Conservation (phyloP, 208 protist species). For the Trichomonas tenax region DNA sequence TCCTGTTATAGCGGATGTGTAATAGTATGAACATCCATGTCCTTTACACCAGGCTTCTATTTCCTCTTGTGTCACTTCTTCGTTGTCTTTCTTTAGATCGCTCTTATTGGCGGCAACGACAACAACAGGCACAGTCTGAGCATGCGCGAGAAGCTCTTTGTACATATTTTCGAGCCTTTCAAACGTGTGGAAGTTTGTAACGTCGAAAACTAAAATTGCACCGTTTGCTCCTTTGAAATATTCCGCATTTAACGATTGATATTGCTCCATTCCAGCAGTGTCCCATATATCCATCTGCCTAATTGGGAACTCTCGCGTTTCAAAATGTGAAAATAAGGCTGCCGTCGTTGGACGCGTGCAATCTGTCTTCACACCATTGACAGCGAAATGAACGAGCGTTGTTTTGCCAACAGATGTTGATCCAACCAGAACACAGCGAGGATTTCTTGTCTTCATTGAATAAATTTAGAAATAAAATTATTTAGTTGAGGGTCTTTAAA, state of each 20-base stretch:
- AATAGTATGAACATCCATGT: not conserved
- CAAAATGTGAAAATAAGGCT: not conserved
- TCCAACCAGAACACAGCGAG: not conserved
- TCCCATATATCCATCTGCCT: not conserved
- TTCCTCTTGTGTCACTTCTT: not conserved
- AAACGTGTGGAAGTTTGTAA: not conserved
- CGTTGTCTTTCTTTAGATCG: not conserved
- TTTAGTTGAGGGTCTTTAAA: not conserved
- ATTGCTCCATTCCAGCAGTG: not conserved
- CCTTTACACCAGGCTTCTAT: not conserved
- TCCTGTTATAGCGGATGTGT: not conserved
- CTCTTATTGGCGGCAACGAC: not conserved
- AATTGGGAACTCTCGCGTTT: not conserved
- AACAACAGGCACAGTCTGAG: not conserved
- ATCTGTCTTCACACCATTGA: not conserved
- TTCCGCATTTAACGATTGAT: not conserved
- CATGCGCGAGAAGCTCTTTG: not conserved
- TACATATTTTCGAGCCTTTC: not conserved
- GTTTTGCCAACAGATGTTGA: not conserved
- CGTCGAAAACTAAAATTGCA: not conserved
- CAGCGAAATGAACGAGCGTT: not conserved
- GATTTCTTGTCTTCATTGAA: not conserved
- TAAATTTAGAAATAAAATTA: not conserved
- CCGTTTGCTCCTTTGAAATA: not conserved
- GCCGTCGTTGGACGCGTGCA: not conserved